A percentile compares a stretch with the other conserved stretches of the same genome.
Conservation (phyloP, 306 rosid genomes). For the Trichosanthes truncata region DNA sequence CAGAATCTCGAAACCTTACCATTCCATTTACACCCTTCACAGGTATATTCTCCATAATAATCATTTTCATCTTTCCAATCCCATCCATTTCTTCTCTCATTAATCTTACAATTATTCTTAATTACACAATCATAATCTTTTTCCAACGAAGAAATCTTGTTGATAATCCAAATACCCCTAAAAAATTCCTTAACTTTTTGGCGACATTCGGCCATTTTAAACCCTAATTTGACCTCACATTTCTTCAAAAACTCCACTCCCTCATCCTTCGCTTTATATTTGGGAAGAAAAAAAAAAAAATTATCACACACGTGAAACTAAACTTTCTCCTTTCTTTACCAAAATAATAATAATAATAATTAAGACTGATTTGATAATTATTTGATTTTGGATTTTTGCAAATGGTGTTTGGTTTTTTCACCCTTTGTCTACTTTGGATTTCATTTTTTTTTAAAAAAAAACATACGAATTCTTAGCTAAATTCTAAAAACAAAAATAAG, state of each 20-base stretch:
- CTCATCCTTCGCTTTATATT: background rate
- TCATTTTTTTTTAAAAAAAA: too few relatives aligned
- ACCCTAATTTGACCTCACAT: background rate
- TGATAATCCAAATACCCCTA: constrained; percentile 22
- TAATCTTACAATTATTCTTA: background rate
- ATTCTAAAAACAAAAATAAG: too few relatives aligned
- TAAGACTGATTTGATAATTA: too few relatives aligned
- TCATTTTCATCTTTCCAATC: background rate
- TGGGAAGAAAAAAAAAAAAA: too few relatives aligned
- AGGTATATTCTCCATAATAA: background rate
- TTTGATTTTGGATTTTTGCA: too few relatives aligned
- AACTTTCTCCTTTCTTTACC: too few relatives aligned
- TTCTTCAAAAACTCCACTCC: constrained; percentile 12
- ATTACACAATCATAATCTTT: background rate
- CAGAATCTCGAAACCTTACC: background rate
- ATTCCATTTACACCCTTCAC: constrained; percentile 7
- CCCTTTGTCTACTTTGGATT: too few relatives aligned
- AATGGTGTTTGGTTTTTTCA: too few relatives aligned
- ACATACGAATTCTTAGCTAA: too few relatives aligned
- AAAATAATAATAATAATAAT: too few relatives aligned
- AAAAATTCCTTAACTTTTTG: constrained; percentile 16
- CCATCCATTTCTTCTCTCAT: background rate
- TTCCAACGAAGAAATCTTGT: background rate
- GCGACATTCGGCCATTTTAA: constrained; percentile 5
- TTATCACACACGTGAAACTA: too few relatives aligned